phyloP scores from a whole-genome alignment of 2,329 filamentous ascomycete genomes.

The Purpureocillium takamizusanense region DNA sequence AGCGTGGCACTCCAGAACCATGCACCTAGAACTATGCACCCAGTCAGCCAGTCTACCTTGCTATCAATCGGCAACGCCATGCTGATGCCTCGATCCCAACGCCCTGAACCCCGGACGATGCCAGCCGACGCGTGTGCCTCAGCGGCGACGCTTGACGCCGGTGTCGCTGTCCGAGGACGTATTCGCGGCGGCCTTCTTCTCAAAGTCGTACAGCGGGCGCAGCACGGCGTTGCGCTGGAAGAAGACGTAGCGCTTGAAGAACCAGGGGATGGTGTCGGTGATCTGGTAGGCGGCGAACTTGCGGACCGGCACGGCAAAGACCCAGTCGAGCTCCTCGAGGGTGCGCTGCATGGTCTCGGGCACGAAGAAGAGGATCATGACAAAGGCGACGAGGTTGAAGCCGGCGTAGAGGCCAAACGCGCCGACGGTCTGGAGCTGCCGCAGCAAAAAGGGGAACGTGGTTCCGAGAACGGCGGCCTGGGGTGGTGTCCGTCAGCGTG shows the following conservation, averaged over 20 bases:
- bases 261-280: conserved; percentile 20
- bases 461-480: conserved; percentile 36
- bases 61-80: too few relatives aligned
- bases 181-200: conserved; percentile 11
- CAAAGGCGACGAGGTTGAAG: conserved; percentile 43
- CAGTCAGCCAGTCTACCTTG: too few relatives aligned
- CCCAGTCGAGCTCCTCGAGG: conserved; percentile 41
- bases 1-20: too few relatives aligned
- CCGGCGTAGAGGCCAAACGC: conserved; percentile 44
- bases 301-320: conserved; percentile 36
- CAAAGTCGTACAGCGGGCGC: conserved; percentile 27
- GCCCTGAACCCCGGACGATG: too few relatives aligned
- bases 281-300: conserved; percentile 32
- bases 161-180: conserved; percentile 1
- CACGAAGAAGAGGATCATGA: conserved; percentile 41
- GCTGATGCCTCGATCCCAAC: too few relatives aligned
- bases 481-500: background rate
- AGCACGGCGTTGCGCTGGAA: conserved; percentile 20
- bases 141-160: too few relatives aligned
- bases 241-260: conserved; percentile 21
- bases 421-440: conserved; percentile 20
- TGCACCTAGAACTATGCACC: too few relatives aligned
- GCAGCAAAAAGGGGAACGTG: conserved; percentile 41
- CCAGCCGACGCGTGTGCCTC: too few relatives aligned
- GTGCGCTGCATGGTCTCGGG: conserved; percentile 47